Percentiles rank a stretch among this genome's conserved stretches.
These are phyloP conservation scores for Thalia dealbata DNA, from an alignment of 176 grass and related monocot species.

Conservation along the genomic window DNA sequence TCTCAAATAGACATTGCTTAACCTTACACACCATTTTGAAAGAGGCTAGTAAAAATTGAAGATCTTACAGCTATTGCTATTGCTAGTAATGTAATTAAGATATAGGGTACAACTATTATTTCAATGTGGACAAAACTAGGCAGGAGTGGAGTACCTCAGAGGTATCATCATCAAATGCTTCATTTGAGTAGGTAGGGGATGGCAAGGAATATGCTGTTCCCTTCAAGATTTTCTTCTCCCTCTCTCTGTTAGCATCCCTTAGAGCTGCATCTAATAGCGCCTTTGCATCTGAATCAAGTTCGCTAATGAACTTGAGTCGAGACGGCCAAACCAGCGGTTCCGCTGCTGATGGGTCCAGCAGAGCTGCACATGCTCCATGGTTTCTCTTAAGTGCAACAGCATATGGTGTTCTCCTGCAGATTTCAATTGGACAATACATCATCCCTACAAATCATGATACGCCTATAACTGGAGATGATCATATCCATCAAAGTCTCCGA, in stretches of 20 bases:
- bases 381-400: conserved; percentile 75
- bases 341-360: conserved; percentile 55
- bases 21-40: neutral
- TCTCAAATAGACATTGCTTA: neutral
- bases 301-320: conserved; percentile 86
- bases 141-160: conserved; percentile 38
- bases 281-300: conserved; percentile 70
- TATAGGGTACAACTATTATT: neutral
- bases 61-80: neutral
- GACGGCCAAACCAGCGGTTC: conserved; percentile 92
- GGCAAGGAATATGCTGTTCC: conserved; percentile 39
- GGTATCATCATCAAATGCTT: conserved; percentile 26
- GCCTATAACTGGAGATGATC: neutral
- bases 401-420: conserved; percentile 71
- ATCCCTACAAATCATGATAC: too few relatives aligned
- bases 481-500: neutral
- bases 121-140: neutral
- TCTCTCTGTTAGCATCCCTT: conserved; percentile 73
- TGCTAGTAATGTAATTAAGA: neutral
- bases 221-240: conserved; percentile 77
- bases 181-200: conserved; percentile 39
- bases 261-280: conserved; percentile 70
- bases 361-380: conserved; percentile 65
- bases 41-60: too few relatives aligned
- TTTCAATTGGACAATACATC: neutral